Conservation (phyloP, 2,329 filamentous ascomycete species). For the Blastomyces parvus region DNA sequence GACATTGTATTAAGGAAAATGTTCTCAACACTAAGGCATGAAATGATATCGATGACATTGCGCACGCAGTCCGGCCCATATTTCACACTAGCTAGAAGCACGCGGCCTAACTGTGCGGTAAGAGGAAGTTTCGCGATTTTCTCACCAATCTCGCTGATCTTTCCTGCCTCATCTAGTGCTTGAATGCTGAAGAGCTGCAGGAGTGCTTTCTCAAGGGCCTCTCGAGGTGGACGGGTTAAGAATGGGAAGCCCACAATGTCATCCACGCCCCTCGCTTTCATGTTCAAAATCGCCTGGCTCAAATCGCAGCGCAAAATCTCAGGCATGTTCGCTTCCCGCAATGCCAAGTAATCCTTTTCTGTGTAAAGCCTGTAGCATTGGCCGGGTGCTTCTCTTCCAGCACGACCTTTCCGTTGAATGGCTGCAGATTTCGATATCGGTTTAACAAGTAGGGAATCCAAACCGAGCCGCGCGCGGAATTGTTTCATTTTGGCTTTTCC, state of each 20-base stretch:
- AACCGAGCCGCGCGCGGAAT: constrained; percentile 70
- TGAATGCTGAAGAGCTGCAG: constrained; percentile 70
- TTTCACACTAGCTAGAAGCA: constrained; percentile 68
- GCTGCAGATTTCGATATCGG: constrained; percentile 90
- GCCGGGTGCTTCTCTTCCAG: constrained; percentile 81
- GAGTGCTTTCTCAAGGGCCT: constrained; percentile 72
- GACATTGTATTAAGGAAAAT: constrained; percentile 52
- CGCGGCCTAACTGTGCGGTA: constrained; percentile 67
- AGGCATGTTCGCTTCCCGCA: constrained; percentile 67
- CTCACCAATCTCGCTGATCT: constrained; percentile 62
- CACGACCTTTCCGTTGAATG: constrained; percentile 81
- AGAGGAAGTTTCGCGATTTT: constrained; percentile 78
- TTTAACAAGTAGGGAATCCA: constrained; percentile 84
- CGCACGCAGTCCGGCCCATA: constrained; percentile 62
- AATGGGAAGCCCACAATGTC: constrained; percentile 77
- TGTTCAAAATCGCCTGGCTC: constrained; percentile 73
- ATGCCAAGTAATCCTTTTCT: constrained; percentile 57
- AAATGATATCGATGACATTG: constrained; percentile 77
- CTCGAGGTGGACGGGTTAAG: constrained; percentile 67
- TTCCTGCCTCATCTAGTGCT: constrained; percentile 61
- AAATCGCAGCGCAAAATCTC: constrained; percentile 90
- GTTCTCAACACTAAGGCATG: constrained; percentile 55
- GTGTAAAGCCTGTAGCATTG: constrained; percentile 89
- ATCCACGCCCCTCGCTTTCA: constrained; percentile 83
- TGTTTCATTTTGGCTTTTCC: constrained; percentile 94